Base-by-base conservation (phyloP, 2,329 filamentous ascomycete genomes). In the Xylariaceae sp. region DNA sequence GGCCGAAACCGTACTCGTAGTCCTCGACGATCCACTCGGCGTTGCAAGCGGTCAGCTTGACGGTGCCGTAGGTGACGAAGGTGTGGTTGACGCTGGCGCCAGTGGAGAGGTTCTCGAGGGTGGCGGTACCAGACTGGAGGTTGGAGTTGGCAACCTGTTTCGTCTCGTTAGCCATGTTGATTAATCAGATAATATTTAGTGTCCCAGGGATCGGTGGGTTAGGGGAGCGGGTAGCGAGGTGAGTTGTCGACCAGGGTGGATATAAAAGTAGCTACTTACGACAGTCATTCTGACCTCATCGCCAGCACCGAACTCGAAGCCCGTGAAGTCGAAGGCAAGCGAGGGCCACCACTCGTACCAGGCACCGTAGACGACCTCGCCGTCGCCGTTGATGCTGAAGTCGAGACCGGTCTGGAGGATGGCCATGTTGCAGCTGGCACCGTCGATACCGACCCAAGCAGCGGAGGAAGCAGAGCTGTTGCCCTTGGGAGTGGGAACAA, bases 11-110 rank as follows among this genome's bases (percentile, higher is more conserved):
- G 2, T 69, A 68, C 61, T 76, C 73, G 64, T 78, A 81, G 62
- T 81, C 80, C 73, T 86, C 83, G 11, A 86, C 82, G 64, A 86
- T 85, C 82, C 83, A 87, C 67, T 86, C 83, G 11, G 82, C 83
- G 62, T 84, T 84, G 65, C 78, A 78, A 66, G 82, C 76, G 66
- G 78, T 81, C 9, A 85, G 76, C 13, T 66, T 63, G n/a, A 70
- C 71, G 2, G 69, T 69, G 53, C 81, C 73, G 54, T 4, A 35
- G 4, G 5, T 73, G 74, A 45, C 66, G 73, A 86, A 79, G 3
- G 73, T 77, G 72, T 86, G 79, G n/a, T 75, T 77, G 30, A 81
- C 82, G 4, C 67, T 76, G 67, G 81, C 69, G 49, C 82, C 82
- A 1, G 76, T 84, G 7, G 74, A 77, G 62, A 76, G 66, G 70